These are phyloP conservation scores for Blastobotrys elegans DNA, from an alignment of 1,139 yeast genomes.

Conservation along the genomic window DNA sequence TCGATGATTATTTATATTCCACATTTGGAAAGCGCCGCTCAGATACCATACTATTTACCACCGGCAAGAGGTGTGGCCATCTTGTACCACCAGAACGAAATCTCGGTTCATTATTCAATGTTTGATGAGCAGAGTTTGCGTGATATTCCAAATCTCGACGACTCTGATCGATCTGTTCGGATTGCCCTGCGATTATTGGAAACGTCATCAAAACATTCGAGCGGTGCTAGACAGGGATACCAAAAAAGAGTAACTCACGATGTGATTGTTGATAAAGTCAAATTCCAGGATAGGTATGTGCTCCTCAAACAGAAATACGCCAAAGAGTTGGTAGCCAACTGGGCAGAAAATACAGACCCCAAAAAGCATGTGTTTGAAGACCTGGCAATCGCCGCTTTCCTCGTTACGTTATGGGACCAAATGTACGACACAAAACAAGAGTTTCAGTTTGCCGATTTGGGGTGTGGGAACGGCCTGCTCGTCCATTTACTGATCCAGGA, in stretches of 20 bases:
- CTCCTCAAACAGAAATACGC: slow-evolving; percentile 79
- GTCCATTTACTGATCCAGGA: slow-evolving; percentile 72
- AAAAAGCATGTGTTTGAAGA: slow-evolving; percentile 96
- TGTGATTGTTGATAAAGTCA: slow-evolving; percentile 71
- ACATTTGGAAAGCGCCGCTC: slow-evolving; percentile 55
- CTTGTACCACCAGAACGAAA: slow-evolving; percentile 43
- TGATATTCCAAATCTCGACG: slow-evolving; percentile 16
- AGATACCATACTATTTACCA: slow-evolving; percentile 85
- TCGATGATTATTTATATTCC: slow-evolving; percentile 70
- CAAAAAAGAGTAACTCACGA: slow-evolving; percentile 88
- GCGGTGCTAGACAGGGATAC: slow-evolving; percentile 79
- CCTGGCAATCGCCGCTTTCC: slow-evolving; percentile 89
- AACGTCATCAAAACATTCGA: slow-evolving; percentile 78
- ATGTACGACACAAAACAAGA: slow-evolving; percentile 45
- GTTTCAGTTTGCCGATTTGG: slow-evolving; percentile 80
- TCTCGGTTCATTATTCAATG: slow-evolving; percentile 81
- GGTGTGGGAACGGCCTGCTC: slow-evolving; percentile 92
- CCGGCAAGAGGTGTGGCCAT: slow-evolving; percentile 79
- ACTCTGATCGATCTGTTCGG: slow-evolving; percentile 60
- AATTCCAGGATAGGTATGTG: slow-evolving; percentile 79
- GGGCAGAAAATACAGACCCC: slow-evolving; percentile 95
- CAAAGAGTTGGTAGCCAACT: slow-evolving; percentile 63
- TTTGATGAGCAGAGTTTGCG: slow-evolving; percentile 32
- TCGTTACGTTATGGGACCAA: slow-evolving; percentile 79
- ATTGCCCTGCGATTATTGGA: slow-evolving; percentile 75